Conservation (phyloP, 768 basidiomycete species). For the Psilocybe tampanensis region DNA sequence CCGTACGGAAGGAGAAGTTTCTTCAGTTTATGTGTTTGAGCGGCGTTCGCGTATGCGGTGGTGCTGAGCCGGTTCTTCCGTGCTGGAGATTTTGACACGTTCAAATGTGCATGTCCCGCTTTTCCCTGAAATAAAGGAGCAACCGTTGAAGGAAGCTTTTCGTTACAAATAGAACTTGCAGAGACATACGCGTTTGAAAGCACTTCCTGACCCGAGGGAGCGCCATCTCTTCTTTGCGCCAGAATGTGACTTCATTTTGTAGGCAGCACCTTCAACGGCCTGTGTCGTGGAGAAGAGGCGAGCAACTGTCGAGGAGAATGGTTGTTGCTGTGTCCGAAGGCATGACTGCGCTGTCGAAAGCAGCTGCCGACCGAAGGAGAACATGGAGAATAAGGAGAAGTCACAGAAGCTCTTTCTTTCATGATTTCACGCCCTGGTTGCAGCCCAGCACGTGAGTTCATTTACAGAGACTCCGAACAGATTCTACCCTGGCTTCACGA, state of each 20-base stretch:
- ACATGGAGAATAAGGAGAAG: slow-evolving; percentile 20
- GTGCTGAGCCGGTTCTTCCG: slow-evolving; percentile 67
- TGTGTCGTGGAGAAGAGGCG: slow-evolving; percentile 66
- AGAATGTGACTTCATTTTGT: slow-evolving; percentile 80
- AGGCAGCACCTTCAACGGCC: slow-evolving; percentile 50
- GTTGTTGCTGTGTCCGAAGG: slow-evolving; percentile 15
- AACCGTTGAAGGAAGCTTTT: not conserved
- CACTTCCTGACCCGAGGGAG: slow-evolving; percentile 60
- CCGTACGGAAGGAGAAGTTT: slow-evolving; percentile 73
- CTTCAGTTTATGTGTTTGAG: slow-evolving; percentile 70
- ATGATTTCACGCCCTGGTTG: not conserved
- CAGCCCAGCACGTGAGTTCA: slow-evolving; percentile 11
- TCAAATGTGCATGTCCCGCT: slow-evolving; percentile 75
- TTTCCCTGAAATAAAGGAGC: slow-evolving; percentile 47
- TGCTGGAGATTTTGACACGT: slow-evolving; percentile 64
- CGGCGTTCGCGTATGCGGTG: slow-evolving; percentile 64
- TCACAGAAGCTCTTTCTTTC: not conserved
- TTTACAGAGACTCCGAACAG: not conserved
- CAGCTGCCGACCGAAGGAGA: slow-evolving; percentile 24
- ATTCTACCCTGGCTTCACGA: not conserved
- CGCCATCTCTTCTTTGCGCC: slow-evolving; percentile 84
- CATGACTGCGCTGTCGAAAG: slow-evolving; percentile 26
- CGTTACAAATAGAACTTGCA: not conserved
- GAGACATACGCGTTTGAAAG: slow-evolving; percentile 73
- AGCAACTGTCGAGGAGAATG: slow-evolving; percentile 20